Evolutionary conservation across 2,329 filamentous ascomycete species (phyloP).

Genomic region (Ophiostoma ips): DNA sequence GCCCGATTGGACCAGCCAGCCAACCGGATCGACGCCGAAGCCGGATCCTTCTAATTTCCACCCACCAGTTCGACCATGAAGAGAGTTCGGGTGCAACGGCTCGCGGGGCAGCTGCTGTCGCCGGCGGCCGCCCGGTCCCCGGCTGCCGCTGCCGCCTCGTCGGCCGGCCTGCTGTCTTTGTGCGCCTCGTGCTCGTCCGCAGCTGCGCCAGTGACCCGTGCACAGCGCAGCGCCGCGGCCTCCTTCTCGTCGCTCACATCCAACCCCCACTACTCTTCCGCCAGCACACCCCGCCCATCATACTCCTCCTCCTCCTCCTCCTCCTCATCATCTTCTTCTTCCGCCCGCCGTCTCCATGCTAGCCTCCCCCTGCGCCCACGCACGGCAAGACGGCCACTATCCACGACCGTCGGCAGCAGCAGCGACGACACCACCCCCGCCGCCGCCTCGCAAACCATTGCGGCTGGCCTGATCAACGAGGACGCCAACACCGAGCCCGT

Average conservation of each 20-base stretch:
- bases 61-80: conserved; percentile 31
- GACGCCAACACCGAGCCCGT: conserved; percentile 2
- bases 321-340: no score
- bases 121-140: conserved; percentile 27
- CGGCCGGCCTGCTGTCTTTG: neutral
- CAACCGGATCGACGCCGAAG: neutral
- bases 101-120: conserved; percentile 44
- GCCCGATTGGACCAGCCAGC: neutral
- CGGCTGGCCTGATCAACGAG: neutral
- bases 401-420: neutral
- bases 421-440: neutral
- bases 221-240: no score
- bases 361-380: neutral
- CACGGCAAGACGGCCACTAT: conserved; percentile 2
- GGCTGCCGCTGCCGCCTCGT: no score
- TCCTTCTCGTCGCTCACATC: neutral
- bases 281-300: neutral
- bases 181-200: conserved; percentile 4
- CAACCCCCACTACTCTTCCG: neutral
- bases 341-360: conserved; percentile 4
- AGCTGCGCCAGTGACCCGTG: no score
- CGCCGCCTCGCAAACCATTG: neutral
- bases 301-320: conserved; percentile 12
- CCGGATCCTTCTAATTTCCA: neutral
- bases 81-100: conserved; percentile 45